These are phyloP conservation scores for Helianthus tuberosus DNA, from an alignment of 129 eudicot species.

Conservation along the genomic window DNA sequence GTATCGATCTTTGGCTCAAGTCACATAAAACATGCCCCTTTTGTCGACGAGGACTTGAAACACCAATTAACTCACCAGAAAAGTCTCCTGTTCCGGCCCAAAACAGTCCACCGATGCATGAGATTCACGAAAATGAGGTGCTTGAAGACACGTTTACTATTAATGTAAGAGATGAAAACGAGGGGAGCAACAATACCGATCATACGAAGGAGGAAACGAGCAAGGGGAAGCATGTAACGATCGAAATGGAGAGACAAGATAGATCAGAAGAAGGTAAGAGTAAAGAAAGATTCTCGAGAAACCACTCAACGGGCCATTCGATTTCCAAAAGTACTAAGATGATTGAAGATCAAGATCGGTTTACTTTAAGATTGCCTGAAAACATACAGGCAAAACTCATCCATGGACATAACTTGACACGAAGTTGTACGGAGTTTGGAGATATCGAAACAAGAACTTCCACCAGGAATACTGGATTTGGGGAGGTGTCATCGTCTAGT, in stretches of 20 bases:
- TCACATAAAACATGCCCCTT: slow-evolving; percentile 82
- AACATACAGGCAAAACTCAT: slow-evolving; percentile 54
- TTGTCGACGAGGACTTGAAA: slow-evolving; percentile 63
- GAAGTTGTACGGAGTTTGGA: slow-evolving; percentile 74
- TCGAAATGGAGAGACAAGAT: slow-evolving; percentile 17
- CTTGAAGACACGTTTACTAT: slow-evolving; percentile 41
- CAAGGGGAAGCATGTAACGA: slow-evolving; percentile 28
- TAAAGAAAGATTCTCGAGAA: slow-evolving; percentile 53
- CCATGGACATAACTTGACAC: slow-evolving; percentile 53
- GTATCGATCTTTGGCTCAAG: slow-evolving; percentile 87
- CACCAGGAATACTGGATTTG: slow-evolving; percentile 46
- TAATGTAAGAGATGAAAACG: slow-evolving; percentile 48
- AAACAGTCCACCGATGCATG: slow-evolving; percentile 31
- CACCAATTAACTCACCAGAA: slow-evolving; percentile 24
- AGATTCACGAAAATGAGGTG: slow-evolving; percentile 39
- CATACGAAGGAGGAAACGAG: slow-evolving; percentile 13
- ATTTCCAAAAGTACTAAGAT: slow-evolving; percentile 29
- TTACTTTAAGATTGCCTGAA: slow-evolving; percentile 66
- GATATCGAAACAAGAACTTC: slow-evolving; percentile 42
- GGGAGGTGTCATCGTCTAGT: slow-evolving; percentile 45
- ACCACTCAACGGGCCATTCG: slow-evolving; percentile 92
- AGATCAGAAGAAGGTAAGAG: slow-evolving; percentile 11
- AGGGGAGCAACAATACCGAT: slow-evolving; percentile 5
- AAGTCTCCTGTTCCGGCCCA: slow-evolving; percentile 27
- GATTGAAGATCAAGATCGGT: slow-evolving; percentile 53